Evolutionary conservation across 225 moss, liverwort and hornwort genomes (phyloP), one percentile per base, ranked within the genome.

Genomic region (Bryum argenteum): DNA sequence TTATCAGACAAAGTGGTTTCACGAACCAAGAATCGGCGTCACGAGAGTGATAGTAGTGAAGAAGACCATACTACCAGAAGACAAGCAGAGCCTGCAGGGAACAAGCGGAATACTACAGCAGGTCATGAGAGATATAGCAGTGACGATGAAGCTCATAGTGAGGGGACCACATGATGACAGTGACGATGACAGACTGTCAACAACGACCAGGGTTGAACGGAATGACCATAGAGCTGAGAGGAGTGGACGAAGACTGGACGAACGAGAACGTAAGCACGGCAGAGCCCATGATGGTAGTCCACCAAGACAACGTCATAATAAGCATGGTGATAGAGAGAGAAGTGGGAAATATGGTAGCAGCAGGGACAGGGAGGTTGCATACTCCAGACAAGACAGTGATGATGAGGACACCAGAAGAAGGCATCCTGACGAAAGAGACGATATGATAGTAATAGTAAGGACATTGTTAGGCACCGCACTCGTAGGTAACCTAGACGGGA

Each of bases 21-120:
- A 26, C 79, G 77, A 61, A 17, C 65, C 33, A 71, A 61, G 50
- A 63, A 40, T 54, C 80, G 61, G 23, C 77, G 71, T 54, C 67
- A 64, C 19, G 85, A 62, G 70, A 79, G 72, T 73, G 82, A 71
- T 67, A 71, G 74, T 55, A 82, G 79, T 71, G 81, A 76, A 58
- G 76, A 73, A 58, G 73, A 73, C 45, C 60, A 52, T 21, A 51
- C 16, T 41, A 13, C 59, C 33, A 72, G 65, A 61, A 62, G 66
- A n/a, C n/a, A n/a, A 74, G 60, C 33, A 41, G 66, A 74, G 56
- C 11, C 26, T 23, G 33, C 50, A 9, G 63, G 18, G 51, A 58
- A 62, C 47, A 52, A 67, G 33, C 73, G 73, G 69, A 79, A 71
- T 23, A 28, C 38, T 1, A 18, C 69, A 66, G 45, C 69, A 66